Evolutionary conservation across 805 yeast genomes (phyloP), one percentile per base, ranked within the genome.

Genomic region (Schwanniomyces polymorphus): DNA sequence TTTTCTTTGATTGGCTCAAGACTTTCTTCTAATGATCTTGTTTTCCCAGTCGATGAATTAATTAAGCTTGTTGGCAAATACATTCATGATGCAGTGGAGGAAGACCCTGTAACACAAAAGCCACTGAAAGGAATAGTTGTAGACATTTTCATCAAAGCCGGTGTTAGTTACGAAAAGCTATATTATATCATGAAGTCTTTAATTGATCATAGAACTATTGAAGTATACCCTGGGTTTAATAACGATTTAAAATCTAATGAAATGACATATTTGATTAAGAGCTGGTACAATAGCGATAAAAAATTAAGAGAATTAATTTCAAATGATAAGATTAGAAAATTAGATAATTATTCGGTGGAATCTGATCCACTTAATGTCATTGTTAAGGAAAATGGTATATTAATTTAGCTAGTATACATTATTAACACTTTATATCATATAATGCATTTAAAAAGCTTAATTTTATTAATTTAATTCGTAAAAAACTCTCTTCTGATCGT

Each of bases 31-130:
- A 82, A 88, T 37, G 96, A 90, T 56, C 76, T 81, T 58, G 86
- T 91, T 3, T 90, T 91, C 72, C 96, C 97, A 16, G 75, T 88
- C 6, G 81, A 81, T 52, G 84, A 82, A 46, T 72, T 91, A 41
- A 72, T 89, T 54, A 85, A 88, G 48, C 72, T 86, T 50, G 69
- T 88, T 41, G 75, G 85, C 53, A 80, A 79, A 53, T 76, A 82
- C 55, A 71, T 86, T 14, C 64, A 65, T 40, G 66, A 64, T 37
- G 67, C 75, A 1, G 52, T 59, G 6, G 72, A 70, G 34, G 73
- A 68, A 42, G 61, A 61, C 42, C 56, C 59, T 3, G 52, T 46
- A 3, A 50, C 56, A 14, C 69, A 74, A 72, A 44, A 59, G 49
- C 57, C 78, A 61, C 57, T 85, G 55, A 60, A 65, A 5, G 92